Evolutionary conservation across 2,329 filamentous ascomycete genomes (phyloP).

Genomic region (Chaetomiaceae sp.): DNA sequence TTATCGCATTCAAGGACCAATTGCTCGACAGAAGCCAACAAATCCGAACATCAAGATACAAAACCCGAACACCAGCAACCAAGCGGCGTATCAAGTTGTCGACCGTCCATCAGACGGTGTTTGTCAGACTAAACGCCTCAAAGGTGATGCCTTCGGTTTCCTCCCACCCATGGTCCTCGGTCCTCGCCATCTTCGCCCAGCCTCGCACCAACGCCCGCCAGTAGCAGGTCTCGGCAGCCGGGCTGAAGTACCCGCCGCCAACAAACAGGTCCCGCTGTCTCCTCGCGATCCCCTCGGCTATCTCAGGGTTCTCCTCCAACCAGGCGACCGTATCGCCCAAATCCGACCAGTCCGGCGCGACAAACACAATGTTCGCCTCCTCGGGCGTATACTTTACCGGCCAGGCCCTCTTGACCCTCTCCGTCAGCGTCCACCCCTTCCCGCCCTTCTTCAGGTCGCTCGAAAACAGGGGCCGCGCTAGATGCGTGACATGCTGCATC

Average conservation of each 20-base stretch:
- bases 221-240: slow-evolving; percentile 50
- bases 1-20: background rate
- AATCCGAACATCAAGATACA: background rate
- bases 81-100: slow-evolving; percentile 2
- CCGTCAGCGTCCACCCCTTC: slow-evolving; percentile 21
- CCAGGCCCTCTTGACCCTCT: slow-evolving; percentile 36
- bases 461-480: slow-evolving; percentile 43
- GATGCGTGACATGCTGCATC: slow-evolving; percentile 48
- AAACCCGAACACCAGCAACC: background rate
- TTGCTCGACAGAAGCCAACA: background rate
- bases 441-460: slow-evolving; percentile 20
- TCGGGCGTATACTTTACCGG: slow-evolving; percentile 31
- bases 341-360: slow-evolving; percentile 49
- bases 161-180: slow-evolving; percentile 35
- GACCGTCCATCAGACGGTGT: slow-evolving; percentile 14
- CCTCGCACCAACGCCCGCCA: slow-evolving; percentile 47
- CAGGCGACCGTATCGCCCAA: slow-evolving; percentile 43
- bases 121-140: slow-evolving; percentile 37
- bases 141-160: slow-evolving; percentile 35
- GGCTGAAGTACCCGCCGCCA: slow-evolving; percentile 43
- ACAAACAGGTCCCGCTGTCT: slow-evolving; percentile 44
- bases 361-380: slow-evolving; percentile 48
- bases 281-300: slow-evolving; percentile 44
- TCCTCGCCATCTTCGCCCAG: slow-evolving; percentile 41
- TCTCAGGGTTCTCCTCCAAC: slow-evolving; percentile 40